phyloP scores from a whole-genome alignment of 208 protist genomes.

The Trypanosoma platydactyli region DNA sequence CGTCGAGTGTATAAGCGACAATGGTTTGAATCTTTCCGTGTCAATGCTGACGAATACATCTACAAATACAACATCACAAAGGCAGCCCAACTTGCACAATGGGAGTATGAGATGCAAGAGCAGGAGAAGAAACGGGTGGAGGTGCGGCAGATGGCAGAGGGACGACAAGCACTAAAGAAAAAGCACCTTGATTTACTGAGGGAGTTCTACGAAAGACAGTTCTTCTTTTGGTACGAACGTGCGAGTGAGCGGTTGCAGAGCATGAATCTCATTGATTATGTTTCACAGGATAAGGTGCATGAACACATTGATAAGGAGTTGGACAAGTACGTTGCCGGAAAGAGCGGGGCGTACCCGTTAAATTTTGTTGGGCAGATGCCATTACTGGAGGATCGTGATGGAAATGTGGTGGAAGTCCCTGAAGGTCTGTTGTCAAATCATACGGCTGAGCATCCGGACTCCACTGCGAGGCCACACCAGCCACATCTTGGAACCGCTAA shows the following conservation, averaged over 20 bases:
- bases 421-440: slow-evolving; percentile 74
- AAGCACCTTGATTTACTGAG: slow-evolving; percentile 90
- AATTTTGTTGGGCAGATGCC: slow-evolving; percentile 93
- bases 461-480: slow-evolving; percentile 57
- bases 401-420: slow-evolving; percentile 80
- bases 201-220: slow-evolving; percentile 91
- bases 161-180: slow-evolving; percentile 80
- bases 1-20: slow-evolving; percentile 91
- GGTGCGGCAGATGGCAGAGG: slow-evolving; percentile 68
- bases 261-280: slow-evolving; percentile 87
- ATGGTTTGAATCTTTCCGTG: slow-evolving; percentile 90
- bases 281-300: slow-evolving; percentile 65
- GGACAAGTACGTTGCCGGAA: slow-evolving; percentile 85
- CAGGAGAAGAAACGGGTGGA: slow-evolving; percentile 86
- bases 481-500: slow-evolving; percentile 28
- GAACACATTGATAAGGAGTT: slow-evolving; percentile 89
- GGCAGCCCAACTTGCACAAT: slow-evolving; percentile 83
- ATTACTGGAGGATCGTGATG: slow-evolving; percentile 80
- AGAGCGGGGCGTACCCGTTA: slow-evolving; percentile 71
- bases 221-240: slow-evolving; percentile 93
- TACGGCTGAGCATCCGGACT: slow-evolving; percentile 66
- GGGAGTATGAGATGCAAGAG: slow-evolving; percentile 90
- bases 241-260: slow-evolving; percentile 90
- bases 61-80: slow-evolving; percentile 94
- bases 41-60: slow-evolving; percentile 93